Evolutionary conservation across 345 rosid species (phyloP).

Genomic region (Populus davidiana): DNA sequence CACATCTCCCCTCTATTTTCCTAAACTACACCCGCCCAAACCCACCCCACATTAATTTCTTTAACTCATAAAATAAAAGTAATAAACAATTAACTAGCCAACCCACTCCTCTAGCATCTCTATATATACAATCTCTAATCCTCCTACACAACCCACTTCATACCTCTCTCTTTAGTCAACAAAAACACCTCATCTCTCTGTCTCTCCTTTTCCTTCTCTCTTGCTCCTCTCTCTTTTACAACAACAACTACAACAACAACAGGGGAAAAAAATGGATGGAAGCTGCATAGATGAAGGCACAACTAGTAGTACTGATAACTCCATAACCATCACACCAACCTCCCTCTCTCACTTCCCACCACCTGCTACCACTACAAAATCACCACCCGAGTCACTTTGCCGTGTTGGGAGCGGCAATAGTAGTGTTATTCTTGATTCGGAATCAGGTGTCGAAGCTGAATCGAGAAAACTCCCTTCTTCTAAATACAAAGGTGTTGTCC

Average conservation of each 20-base stretch:
- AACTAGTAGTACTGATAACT: slow-evolving; percentile 30
- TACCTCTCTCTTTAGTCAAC: slow-evolving; percentile 8
- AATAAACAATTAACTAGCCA: background rate
- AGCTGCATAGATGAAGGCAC: slow-evolving; percentile 57
- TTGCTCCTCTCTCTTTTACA: background rate
- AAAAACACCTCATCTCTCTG: background rate
- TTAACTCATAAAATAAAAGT: background rate
- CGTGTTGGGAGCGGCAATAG: slow-evolving; percentile 56
- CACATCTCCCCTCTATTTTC: slow-evolving; percentile 19
- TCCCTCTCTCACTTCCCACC: slow-evolving; percentile 13
- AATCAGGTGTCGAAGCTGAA: slow-evolving; percentile 66
- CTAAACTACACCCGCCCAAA: background rate
- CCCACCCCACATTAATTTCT: background rate
- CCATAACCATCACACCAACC: slow-evolving; percentile 41
- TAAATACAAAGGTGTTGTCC: slow-evolving; percentile 91
- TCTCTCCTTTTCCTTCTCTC: background rate
- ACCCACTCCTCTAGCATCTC: background rate
- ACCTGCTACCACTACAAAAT: slow-evolving; percentile 17
- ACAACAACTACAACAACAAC: background rate
- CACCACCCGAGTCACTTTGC: slow-evolving; percentile 40
- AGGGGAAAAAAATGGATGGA: slow-evolving; percentile 38
- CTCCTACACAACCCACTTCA: slow-evolving; percentile 13
- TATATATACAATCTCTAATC: slow-evolving; percentile 5
- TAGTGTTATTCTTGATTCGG: slow-evolving; percentile 52
- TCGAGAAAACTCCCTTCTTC: slow-evolving; percentile 83